Percentiles rank a stretch among this genome's conserved stretches.
phyloP scores from a whole-genome alignment of 2,329 filamentous ascomycete species.

The Neonectria punicea region DNA sequence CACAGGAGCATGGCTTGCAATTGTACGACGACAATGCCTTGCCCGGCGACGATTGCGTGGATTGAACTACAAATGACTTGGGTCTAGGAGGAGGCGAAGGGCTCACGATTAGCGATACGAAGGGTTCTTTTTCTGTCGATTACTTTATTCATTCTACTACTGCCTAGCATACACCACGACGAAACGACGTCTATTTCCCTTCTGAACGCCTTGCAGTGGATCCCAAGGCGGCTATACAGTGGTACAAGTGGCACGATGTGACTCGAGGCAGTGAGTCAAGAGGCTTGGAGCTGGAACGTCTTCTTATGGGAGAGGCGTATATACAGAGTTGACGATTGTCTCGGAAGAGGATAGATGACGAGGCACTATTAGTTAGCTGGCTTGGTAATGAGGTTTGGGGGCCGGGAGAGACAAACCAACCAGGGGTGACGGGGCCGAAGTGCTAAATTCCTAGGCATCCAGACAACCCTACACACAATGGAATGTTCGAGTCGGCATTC shows the following conservation, averaged over 20 bases:
- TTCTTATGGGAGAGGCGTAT: conserved; percentile 35
- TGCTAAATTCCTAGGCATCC: conserved; percentile 34
- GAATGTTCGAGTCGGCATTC: conserved; percentile 31
- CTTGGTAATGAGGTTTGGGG: conserved; percentile 23
- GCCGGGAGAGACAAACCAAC: conserved; percentile 24
- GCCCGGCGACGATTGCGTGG: conserved; percentile 29
- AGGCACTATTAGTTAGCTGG: conserved; percentile 9
- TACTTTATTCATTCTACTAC: conserved; percentile 28
- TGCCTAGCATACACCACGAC: conserved; percentile 32
- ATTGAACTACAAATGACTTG: conserved; percentile 28
- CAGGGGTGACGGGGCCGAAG: conserved; percentile 20
- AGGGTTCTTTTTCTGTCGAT: conserved; percentile 27
- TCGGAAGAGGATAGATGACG: conserved; percentile 24
- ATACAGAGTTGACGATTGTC: conserved; percentile 35
- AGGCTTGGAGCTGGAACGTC: conserved; percentile 26
- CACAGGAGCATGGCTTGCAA: conserved; percentile 31
- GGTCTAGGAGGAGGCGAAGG: conserved; percentile 21
- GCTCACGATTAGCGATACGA: conserved; percentile 22
- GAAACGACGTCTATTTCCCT: conserved; percentile 27
- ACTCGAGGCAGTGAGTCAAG: conserved; percentile 27
- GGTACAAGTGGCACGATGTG: conserved; percentile 25
- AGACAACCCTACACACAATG: conserved; percentile 38
- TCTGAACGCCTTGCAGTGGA: conserved; percentile 25
- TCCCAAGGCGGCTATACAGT: conserved; percentile 30
- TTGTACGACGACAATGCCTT: conserved; percentile 20